phyloP scores from a whole-genome alignment of 225 moss, liverwort and hornwort species.

The Bryoerythrophyllum caledonicum region DNA sequence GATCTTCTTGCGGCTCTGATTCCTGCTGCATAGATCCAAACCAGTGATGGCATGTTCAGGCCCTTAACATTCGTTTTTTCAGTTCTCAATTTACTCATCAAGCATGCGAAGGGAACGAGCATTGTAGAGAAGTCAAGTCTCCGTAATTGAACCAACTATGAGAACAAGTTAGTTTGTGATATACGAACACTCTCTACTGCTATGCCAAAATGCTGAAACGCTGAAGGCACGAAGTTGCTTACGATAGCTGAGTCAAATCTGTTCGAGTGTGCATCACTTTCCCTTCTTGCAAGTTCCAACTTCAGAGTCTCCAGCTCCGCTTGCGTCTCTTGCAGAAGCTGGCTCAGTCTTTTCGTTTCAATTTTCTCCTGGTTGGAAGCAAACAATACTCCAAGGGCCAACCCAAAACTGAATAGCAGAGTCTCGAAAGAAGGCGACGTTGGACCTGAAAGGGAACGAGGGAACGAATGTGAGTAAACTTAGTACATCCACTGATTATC shows the following conservation, averaged over 20 bases:
- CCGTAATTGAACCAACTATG: not conserved
- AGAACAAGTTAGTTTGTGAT: not conserved
- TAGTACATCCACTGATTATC: not conserved
- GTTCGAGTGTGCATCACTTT: conserved; percentile 14
- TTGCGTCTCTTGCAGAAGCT: conserved; percentile 58
- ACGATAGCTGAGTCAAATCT: conserved; percentile 24
- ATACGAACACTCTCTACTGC: not conserved
- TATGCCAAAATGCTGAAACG: not conserved
- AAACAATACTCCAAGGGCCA: conserved; percentile 74
- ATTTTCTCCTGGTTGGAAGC: conserved; percentile 35
- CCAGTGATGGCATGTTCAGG: not conserved
- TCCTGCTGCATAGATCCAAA: conserved; percentile 13
- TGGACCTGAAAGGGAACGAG: conserved; percentile 48
- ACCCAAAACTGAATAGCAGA: conserved; percentile 79
- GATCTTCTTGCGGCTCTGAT: conserved; percentile 38
- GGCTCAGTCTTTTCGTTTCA: conserved; percentile 56
- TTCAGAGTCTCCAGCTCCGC: conserved; percentile 36
- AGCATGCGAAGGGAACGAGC: not conserved
- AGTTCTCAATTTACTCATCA: not conserved
- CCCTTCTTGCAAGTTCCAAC: conserved; percentile 29
- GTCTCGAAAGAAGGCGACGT: conserved; percentile 65
- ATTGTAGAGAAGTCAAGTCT: not conserved
- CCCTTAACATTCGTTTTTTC: not conserved
- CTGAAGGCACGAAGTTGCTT: conserved; percentile 3
- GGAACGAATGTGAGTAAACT: not conserved